Percentiles rank a stretch among this genome's conserved stretches.
Conservation (phyloP, 108 stramenopile genomes). For the Parietichytrium sp. region DNA sequence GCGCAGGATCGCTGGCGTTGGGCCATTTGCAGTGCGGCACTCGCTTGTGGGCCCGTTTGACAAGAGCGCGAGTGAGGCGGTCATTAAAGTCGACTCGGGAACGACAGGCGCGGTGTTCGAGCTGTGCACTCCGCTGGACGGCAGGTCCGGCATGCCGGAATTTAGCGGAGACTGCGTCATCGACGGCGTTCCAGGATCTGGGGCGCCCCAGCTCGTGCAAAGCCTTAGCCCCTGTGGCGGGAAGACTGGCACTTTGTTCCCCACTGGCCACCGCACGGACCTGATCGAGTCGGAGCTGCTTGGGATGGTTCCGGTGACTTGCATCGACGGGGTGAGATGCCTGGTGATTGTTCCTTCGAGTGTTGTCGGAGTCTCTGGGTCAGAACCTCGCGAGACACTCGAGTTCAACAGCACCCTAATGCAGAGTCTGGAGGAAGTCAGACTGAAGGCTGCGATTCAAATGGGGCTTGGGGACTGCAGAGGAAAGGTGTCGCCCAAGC, state of each 20-base stretch:
- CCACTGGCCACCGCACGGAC: not conserved
- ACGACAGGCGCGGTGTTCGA: not conserved
- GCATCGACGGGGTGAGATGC: not conserved
- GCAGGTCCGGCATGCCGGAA: not conserved
- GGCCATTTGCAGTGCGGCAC: not conserved
- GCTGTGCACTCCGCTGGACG: not conserved
- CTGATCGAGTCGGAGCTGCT: too few relatives aligned
- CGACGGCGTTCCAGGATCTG: not conserved
- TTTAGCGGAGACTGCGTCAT: not conserved
- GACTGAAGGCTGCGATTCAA: not conserved
- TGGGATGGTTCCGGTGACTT: not conserved
- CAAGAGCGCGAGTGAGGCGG: not conserved
- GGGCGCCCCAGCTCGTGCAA: not conserved
- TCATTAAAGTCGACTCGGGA: not conserved
- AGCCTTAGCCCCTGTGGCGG: not conserved
- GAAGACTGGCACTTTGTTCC: slow-evolving; percentile 6
- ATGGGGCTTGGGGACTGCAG: slow-evolving; percentile 32
- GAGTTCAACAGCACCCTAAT: not conserved
- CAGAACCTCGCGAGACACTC: not conserved
- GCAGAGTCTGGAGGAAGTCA: not conserved
- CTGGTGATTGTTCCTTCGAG: not conserved
- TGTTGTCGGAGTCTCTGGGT: not conserved
- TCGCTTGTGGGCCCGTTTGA: not conserved
- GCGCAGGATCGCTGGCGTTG: slow-evolving; percentile 27
- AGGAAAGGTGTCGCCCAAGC: slow-evolving; percentile 15